Percentiles rank a stretch among this genome's conserved stretches.
Evolutionary conservation across 179 eudicot species (phyloP).

Genomic region (Camellia oleifera): DNA sequence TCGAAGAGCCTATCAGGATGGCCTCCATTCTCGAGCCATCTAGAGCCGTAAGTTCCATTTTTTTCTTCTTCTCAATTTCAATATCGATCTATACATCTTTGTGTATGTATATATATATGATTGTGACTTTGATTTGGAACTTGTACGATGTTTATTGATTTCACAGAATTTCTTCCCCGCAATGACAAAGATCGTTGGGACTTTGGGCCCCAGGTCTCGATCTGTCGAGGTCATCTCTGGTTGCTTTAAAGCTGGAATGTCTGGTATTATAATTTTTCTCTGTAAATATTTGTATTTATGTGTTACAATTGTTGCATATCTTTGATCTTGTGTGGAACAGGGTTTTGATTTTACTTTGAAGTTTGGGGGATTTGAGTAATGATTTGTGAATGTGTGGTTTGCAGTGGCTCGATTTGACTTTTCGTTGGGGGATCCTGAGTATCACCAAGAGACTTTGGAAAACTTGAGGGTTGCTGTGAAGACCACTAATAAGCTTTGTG

Average conservation of each 20-base stretch:
- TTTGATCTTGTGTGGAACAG: background rate
- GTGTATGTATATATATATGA: background rate
- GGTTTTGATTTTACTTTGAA: background rate
- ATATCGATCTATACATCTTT: background rate
- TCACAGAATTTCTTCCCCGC: constrained; percentile 60
- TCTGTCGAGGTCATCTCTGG: constrained; percentile 69
- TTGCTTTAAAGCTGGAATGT: constrained; percentile 87
- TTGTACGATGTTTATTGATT: background rate
- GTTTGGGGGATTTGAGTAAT: constrained; percentile 1
- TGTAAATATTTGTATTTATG: background rate
- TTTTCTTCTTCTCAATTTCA: background rate
- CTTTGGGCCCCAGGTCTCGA: constrained; percentile 76
- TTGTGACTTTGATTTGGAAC: background rate
- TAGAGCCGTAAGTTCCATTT: constrained; percentile 40
- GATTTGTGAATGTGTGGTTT: constrained; percentile 1
- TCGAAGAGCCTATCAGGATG: constrained; percentile 94
- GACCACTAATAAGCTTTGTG: constrained; percentile 68
- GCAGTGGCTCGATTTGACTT: constrained; percentile 91
- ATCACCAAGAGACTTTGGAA: constrained; percentile 82
- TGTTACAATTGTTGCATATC: background rate
- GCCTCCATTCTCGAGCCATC: constrained; percentile 89
- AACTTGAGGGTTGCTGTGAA: constrained; percentile 66
- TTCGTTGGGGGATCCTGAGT: constrained; percentile 68
- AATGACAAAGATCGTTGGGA: constrained; percentile 81
- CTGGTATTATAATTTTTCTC: constrained; percentile 42